phyloP scores from a whole-genome alignment of 2,329 filamentous ascomycete genomes.

The Colletotrichum endophyticum region DNA sequence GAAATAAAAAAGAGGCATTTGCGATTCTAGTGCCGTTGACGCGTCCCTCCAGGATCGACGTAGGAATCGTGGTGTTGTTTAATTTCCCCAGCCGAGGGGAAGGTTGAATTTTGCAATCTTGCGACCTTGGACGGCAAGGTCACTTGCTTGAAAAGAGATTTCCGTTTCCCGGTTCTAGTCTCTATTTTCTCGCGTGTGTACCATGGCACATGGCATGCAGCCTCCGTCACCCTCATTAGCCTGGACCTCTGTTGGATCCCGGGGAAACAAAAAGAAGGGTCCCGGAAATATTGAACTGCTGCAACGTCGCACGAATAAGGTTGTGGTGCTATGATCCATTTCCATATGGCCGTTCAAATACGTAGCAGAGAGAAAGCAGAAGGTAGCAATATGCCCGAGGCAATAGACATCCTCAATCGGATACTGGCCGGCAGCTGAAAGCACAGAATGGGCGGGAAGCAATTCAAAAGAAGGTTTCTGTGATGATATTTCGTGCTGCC shows the following conservation, averaged over 20 bases:
- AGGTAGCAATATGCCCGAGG: background rate
- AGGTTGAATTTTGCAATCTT: constrained; percentile 9
- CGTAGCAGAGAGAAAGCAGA: background rate
- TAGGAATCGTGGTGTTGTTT: background rate
- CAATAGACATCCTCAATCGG: background rate
- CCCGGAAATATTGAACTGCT: background rate
- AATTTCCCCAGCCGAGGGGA: constrained; percentile 17
- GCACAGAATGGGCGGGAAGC: background rate
- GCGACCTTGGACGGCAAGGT: constrained; percentile 6
- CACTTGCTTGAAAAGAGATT: constrained; percentile 3
- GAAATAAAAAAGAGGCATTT: background rate
- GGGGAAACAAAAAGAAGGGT: constrained; percentile 11
- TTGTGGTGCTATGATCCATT: background rate
- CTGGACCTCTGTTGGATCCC: background rate
- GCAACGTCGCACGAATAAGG: constrained; percentile 11
- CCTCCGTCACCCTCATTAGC: background rate
- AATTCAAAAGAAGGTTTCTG: background rate
- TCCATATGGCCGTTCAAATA: background rate
- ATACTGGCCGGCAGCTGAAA: background rate
- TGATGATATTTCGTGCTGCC: background rate
- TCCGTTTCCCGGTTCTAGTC: background rate
- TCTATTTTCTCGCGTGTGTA: background rate
- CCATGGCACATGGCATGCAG: background rate
- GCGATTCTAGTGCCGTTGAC: background rate
- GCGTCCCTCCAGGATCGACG: constrained; percentile 4